These are phyloP conservation scores for Penicillium sp. DNA, from an alignment of 2,329 filamentous ascomycete species.

Conservation along the genomic window DNA sequence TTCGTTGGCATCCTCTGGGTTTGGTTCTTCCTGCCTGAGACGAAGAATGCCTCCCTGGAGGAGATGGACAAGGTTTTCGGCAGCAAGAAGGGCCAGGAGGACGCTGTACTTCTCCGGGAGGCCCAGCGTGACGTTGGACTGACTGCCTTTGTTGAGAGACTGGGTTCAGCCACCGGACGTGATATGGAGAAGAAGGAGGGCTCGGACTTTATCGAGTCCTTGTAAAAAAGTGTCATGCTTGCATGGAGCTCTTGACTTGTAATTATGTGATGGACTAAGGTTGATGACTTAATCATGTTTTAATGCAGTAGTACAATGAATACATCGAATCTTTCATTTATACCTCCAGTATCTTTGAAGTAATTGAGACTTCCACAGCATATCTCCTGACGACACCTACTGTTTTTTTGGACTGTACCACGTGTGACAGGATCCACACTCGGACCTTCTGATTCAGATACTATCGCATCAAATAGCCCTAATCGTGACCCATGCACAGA, in stretches of 20 bases:
- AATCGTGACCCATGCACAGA: background rate
- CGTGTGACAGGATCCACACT: background rate
- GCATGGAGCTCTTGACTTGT: background rate
- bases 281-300: background rate
- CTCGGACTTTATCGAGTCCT: slow-evolving; percentile 26
- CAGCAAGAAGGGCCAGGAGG: slow-evolving; percentile 33
- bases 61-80: slow-evolving; percentile 53
- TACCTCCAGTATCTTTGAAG: no score
- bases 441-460: background rate
- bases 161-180: slow-evolving; percentile 17
- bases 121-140: slow-evolving; percentile 32
- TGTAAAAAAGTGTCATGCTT: slow-evolving; percentile 12
- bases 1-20: slow-evolving; percentile 32
- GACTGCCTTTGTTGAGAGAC: slow-evolving; percentile 28
- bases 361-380: background rate
- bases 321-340: background rate
- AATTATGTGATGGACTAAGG: background rate
- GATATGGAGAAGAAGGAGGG: slow-evolving; percentile 26
- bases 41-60: slow-evolving; percentile 61
- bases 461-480: no score
- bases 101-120: slow-evolving; percentile 31
- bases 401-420: background rate
- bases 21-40: slow-evolving; percentile 53
- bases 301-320: background rate
- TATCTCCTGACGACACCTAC: background rate